Percentiles rank a stretch among this genome's conserved stretches.
These are phyloP conservation scores for Plasmodium malariae DNA, from an alignment of 169 alveolate genomes.

Conservation along the genomic window DNA sequence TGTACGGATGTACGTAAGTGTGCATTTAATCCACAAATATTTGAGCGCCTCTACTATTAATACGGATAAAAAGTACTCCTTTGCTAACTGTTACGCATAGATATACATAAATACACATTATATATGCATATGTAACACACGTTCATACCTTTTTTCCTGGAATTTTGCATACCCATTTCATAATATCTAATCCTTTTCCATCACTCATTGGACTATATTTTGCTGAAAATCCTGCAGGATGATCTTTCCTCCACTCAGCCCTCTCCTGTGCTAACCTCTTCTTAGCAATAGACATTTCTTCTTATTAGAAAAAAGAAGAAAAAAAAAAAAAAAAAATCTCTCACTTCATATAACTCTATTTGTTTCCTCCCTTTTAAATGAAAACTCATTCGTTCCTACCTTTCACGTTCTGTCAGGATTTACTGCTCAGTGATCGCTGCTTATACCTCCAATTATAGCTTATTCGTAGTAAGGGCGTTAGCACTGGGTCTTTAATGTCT, in stretches of 20 bases:
- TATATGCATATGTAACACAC: background rate
- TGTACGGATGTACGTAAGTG: background rate
- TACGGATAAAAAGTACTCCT: background rate
- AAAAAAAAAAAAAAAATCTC: too few species aligned
- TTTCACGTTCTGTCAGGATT: too few species aligned
- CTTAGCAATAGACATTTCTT: constrained; percentile 88
- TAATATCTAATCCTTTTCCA: constrained; percentile 93
- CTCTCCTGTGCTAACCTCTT: constrained; percentile 94
- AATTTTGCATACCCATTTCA: constrained; percentile 97
- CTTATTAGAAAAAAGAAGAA: too few species aligned
- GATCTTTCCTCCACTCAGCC: constrained; percentile 98
- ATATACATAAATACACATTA: background rate
- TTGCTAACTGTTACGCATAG: background rate
- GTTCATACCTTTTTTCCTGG: constrained; percentile 95
- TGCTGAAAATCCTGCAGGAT: constrained; percentile 98
- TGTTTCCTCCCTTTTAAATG: too few species aligned
- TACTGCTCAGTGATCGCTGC: too few species aligned
- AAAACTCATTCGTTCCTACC: too few species aligned
- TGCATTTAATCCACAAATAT: too few species aligned
- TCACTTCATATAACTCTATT: too few species aligned
- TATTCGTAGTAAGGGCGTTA: too few species aligned
- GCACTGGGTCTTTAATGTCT: too few species aligned
- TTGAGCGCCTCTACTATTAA: too few species aligned
- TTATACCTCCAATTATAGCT: too few species aligned
- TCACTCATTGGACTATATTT: constrained; percentile 94